A percentile compares a stretch with the other conserved stretches of the same genome.
Conservation (phyloP, 2,329 filamentous ascomycete genomes). For the Stachybotrys echinatus region DNA sequence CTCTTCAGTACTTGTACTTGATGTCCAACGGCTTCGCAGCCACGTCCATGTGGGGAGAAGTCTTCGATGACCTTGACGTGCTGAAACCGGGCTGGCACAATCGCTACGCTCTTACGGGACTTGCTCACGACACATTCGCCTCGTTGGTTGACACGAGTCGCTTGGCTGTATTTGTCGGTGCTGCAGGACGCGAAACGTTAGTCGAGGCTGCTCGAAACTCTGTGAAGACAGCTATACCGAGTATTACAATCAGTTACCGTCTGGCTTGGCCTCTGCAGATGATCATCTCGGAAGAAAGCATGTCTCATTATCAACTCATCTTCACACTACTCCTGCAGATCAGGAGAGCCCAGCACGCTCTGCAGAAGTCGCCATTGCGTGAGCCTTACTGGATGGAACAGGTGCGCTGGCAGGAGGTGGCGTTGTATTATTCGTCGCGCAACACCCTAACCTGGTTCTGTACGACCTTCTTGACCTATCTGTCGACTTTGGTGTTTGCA, state of each 20-base stretch:
- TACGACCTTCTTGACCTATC: conserved; percentile 68
- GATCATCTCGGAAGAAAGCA: conserved; percentile 61
- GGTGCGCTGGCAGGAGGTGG: conserved; percentile 34
- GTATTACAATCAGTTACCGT: conserved; percentile 62
- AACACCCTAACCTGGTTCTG: conserved; percentile 73
- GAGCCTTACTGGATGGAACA: conserved; percentile 32
- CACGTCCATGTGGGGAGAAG: conserved; percentile 56
- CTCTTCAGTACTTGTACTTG: conserved; percentile 69
- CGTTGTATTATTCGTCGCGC: conserved; percentile 55
- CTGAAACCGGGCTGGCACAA: conserved; percentile 66
- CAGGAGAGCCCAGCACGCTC: conserved; percentile 61
- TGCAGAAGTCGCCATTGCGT: conserved; percentile 51
- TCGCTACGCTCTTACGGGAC: conserved; percentile 72
- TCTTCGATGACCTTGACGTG: conserved; percentile 73
- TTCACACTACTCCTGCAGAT: conserved; percentile 76
- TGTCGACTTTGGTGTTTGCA: conserved; percentile 67
- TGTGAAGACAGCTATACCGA: conserved; percentile 51
- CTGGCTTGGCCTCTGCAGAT: conserved; percentile 66
- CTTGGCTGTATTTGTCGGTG: conserved; percentile 52
- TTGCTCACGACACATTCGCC: conserved; percentile 68
- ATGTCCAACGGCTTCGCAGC: conserved; percentile 68
- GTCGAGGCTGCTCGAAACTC: conserved; percentile 47
- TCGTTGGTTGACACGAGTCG: conserved; percentile 52
- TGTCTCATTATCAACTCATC: conserved; percentile 63
- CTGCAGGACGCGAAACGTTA: conserved; percentile 31